Evolutionary conservation across 2,329 filamentous ascomycete species (phyloP), one percentile per base, ranked within the genome.

Genomic region (Fusarium setosum): DNA sequence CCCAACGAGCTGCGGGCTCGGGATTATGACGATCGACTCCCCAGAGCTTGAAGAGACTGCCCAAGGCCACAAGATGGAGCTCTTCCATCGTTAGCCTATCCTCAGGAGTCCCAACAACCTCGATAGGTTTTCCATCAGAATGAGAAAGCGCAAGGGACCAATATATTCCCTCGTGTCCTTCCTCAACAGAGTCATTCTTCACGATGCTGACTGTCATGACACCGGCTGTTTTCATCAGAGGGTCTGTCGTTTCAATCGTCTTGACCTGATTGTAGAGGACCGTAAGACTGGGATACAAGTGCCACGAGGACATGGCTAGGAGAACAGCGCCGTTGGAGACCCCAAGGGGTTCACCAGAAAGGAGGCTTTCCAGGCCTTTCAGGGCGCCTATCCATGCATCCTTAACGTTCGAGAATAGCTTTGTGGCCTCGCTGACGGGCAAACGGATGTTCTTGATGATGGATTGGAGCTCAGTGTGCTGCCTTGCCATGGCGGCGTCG

Each of bases 131-230:
- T n/a, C n/a, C n/a, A n/a, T n/a, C n/a, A n/a, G n/a, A n/a, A 37
- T 61, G 57, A 7, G 57, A 61, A 18, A 61, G 31, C 31, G 57
- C 57, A 21, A 61, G 45, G 10, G 57, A 61, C 57, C 57, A 61
- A 17, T 50, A 48, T n/a, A n/a, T n/a, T n/a, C n/a, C n/a, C 31
- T 42, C 42, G 8, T 56, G 35, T 29, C 49, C 51, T 15, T 51
- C 51, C 26, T 15, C n/a, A 13, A 23, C 37, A 38, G 51, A 35
- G 31, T 48, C 42, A 12, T 42, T 15, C 21, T 26, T 42, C 18
- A 52, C 55, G 32, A 58, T n/a, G 5, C 48, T 48, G 3, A 58
- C 26, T 9, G 44, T 58, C 5, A 58, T 40, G 6, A 58, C 40
- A n/a, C 35, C 55, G 40, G 48, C 17, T 6, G 4, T 37, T 24